Evolutionary conservation across 23 red algal species (phyloP).

Genomic region (Gracilaria caudata): DNA sequence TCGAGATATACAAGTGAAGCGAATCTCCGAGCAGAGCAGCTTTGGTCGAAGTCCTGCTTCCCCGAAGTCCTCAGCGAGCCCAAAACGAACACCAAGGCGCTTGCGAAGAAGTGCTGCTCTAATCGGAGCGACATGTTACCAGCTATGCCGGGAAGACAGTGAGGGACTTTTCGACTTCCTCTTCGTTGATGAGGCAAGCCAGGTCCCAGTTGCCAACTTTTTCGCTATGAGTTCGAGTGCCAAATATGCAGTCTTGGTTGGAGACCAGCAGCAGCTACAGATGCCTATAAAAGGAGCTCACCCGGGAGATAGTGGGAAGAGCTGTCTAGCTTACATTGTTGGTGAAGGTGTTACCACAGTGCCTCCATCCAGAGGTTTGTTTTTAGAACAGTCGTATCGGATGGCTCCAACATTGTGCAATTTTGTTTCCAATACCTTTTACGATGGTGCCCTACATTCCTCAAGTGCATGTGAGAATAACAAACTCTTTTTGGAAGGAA

Average conservation of each 20-base stretch:
- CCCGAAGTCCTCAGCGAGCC: neutral
- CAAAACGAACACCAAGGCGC: neutral
- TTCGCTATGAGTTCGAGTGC: slow-evolving; percentile 66
- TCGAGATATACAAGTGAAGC: slow-evolving; percentile 27
- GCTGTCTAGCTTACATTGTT: slow-evolving; percentile 72
- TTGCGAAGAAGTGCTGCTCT: slow-evolving; percentile 39
- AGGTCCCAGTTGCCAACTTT: slow-evolving; percentile 86
- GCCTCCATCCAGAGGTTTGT: slow-evolving; percentile 61
- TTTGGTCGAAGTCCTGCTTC: neutral
- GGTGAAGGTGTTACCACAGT: slow-evolving; percentile 63
- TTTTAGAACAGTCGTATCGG: slow-evolving; percentile 66
- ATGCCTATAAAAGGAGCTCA: slow-evolving; percentile 80
- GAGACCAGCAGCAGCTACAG: slow-evolving; percentile 89
- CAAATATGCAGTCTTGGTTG: slow-evolving; percentile 82
- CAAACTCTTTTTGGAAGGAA: neutral
- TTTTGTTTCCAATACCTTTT: slow-evolving; percentile 77
- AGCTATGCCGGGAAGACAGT: slow-evolving; percentile 50
- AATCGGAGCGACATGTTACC: slow-evolving; percentile 83
- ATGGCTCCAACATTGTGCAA: slow-evolving; percentile 66
- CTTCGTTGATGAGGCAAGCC: slow-evolving; percentile 95
- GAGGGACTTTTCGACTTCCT: slow-evolving; percentile 79
- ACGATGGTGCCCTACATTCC: slow-evolving; percentile 48
- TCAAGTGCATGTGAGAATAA: slow-evolving; percentile 37
- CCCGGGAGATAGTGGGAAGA: slow-evolving; percentile 40
- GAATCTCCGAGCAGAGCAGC: neutral